Percentiles rank a stretch among this genome's conserved stretches.
These are phyloP conservation scores for Neospora caninum DNA, from an alignment of 169 alveolate species.

Conservation along the genomic window DNA sequence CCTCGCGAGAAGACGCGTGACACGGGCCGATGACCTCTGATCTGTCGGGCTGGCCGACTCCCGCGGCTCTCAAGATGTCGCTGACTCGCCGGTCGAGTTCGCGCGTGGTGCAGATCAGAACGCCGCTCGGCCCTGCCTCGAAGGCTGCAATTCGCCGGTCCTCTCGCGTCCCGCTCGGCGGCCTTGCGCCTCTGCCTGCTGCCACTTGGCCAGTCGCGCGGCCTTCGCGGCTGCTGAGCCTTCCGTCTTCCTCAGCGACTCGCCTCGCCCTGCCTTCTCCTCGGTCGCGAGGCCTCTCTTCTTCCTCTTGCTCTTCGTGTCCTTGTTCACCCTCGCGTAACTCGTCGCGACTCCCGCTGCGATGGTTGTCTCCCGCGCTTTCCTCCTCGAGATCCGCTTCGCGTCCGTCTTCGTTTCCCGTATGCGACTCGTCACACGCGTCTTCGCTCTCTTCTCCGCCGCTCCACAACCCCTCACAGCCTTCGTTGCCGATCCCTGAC, in stretches of 20 bases:
- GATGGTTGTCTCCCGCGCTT: background rate
- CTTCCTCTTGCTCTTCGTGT: background rate
- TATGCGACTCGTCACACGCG: background rate
- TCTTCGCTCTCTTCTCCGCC: background rate
- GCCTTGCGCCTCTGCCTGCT: no score
- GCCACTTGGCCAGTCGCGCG: no score
- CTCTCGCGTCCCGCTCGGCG: background rate
- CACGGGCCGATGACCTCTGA: background rate
- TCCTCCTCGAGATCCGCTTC: background rate
- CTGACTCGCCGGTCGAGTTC: background rate
- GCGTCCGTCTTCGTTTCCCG: background rate
- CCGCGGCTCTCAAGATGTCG: background rate
- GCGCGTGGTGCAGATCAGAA: background rate
- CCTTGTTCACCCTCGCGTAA: background rate
- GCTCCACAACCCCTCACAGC: background rate
- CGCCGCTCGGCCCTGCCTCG: background rate
- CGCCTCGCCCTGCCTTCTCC: background rate
- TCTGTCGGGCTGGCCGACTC: background rate
- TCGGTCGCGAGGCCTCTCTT: background rate
- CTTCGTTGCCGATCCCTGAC: background rate
- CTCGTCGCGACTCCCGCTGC: background rate
- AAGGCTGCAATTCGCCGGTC: background rate
- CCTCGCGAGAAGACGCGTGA: background rate
- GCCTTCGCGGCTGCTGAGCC: no score
- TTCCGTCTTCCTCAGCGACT: background rate